A percentile compares a stretch with the other conserved stretches of the same genome.
Evolutionary conservation across 179 eudicot species (phyloP).

Genomic region (Corrigiola litoralis): DNA sequence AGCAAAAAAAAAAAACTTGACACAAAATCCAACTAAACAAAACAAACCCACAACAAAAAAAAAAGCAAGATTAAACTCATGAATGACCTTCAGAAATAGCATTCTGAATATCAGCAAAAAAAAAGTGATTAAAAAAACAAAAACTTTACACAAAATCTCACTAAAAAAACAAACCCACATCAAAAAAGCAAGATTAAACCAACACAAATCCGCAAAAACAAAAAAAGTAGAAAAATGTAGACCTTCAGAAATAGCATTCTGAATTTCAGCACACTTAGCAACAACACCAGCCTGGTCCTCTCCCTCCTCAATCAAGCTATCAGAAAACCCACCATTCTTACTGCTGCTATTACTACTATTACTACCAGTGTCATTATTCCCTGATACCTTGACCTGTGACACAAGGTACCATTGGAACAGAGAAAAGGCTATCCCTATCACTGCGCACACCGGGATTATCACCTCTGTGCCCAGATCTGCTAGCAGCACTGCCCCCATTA

Average conservation of each 20-base stretch:
- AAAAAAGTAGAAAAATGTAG: background rate
- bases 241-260: constrained; percentile 81
- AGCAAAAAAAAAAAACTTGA: background rate
- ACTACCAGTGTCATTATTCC: constrained; percentile 4
- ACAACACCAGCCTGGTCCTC: constrained; percentile 63
- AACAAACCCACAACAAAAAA: background rate
- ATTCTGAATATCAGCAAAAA: constrained; percentile 56
- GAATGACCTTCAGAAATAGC: constrained; percentile 75
- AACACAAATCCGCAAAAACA: background rate
- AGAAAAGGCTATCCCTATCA: constrained; percentile 63
- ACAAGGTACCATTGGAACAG: constrained; percentile 65
- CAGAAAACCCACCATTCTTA: constrained; percentile 41
- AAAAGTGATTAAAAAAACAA: background rate
- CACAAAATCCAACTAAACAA: background rate
- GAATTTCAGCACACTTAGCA: constrained; percentile 74
- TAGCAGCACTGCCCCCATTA: constrained; percentile 34
- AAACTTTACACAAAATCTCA: background rate
- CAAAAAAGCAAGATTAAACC: background rate
- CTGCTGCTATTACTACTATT: constrained; percentile 5
- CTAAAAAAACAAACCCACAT: background rate
- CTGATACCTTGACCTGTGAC: constrained; percentile 48
- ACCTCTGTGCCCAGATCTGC: constrained; percentile 73
- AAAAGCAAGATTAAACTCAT: background rate
- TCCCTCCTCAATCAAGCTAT: constrained; percentile 68
- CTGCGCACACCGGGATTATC: constrained; percentile 54